Base-by-base conservation (phyloP, 108 stramenopile species). In the Aurantiochytrium sp. region DNA sequence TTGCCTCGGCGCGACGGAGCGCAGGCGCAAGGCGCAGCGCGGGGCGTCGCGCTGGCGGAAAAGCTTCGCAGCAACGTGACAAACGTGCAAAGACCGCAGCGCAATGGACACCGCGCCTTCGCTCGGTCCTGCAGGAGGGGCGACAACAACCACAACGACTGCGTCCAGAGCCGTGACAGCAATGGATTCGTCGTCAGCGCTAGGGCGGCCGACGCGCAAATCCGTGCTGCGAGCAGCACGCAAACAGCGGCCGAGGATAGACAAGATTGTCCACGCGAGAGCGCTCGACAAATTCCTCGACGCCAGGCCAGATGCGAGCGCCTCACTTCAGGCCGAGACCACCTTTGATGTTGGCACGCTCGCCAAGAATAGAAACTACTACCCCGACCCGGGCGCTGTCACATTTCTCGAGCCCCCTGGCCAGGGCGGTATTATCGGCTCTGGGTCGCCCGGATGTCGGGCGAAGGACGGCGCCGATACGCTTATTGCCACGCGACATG, bases 271-370 rank as follows among this genome's bases (percentile, higher is more conserved):
- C 5, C 10, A 53, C n/a, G 73, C 49, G 28, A 10, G 28, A 5
- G 73, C 51, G 10, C 73, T 83, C 23, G 73, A 83, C 73, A 83
- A 83, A n/a, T 83, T 51, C n/a, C 44, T 83, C n/a, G 73, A 83
- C 21, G 5, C 19, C 21, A 21, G 73, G 3, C 55, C 55, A 14
- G 49, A 83, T n/a, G 73, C 49, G 10, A 51, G 49, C 44, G n/a
- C 21, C 73, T 83, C 73, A 0, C 44, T 83, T 0, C 73, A 83
- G 49, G 73, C 51, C 0, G 73, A 83, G 49, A 53, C 44, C 12
- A 47, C 73, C 44, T 83, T 83, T 28, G 51, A 83, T n/a, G 73
- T 83, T 0, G 73, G 49, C 21, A 83, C 73, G 51, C 73, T 83
- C 73, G 51, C 44, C 18, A 10, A 44, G 5, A 44, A 18, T 12